These are phyloP conservation scores for Sporormia fimetaria DNA, from an alignment of 495 filamentous ascomycete species.

Conservation along the genomic window DNA sequence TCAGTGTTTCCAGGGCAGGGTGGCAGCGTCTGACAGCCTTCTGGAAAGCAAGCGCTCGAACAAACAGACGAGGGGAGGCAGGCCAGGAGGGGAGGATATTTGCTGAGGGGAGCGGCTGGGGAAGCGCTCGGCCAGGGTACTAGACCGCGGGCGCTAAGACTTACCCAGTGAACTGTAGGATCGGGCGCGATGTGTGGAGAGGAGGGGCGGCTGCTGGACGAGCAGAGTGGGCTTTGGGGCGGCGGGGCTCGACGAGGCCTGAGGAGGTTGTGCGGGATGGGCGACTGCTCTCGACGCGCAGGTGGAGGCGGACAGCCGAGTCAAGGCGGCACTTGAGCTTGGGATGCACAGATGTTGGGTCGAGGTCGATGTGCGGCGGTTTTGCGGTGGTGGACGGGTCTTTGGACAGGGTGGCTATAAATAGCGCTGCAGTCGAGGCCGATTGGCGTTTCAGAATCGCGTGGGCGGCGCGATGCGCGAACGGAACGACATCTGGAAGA, in stretches of 20 bases:
- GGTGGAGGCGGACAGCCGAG: no score
- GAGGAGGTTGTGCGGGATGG: no score
- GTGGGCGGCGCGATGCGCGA: no score
- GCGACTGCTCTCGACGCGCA: neutral
- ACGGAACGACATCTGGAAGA: no score
- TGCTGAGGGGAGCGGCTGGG: constrained; percentile 17
- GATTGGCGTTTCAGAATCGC: no score
- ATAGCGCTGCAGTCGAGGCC: no score
- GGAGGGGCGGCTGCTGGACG: neutral
- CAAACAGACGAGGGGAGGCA: constrained; percentile 5
- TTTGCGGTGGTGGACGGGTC: no score
- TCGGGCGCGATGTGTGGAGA: constrained; percentile 3
- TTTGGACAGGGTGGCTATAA: no score
- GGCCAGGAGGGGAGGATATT: constrained; percentile 12
- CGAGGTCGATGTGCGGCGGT: no score
- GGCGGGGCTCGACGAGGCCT: neutral
- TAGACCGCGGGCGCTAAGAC: constrained; percentile 21
- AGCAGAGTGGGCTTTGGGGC: neutral
- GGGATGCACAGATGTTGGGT: no score
- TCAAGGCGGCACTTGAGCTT: no score
- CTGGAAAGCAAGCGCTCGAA: constrained; percentile 13
- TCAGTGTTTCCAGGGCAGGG: constrained; percentile 14
- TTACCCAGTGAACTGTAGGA: constrained; percentile 22
- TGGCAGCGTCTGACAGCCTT: constrained; percentile 17
- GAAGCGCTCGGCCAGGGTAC: constrained; percentile 23